Evolutionary conservation across 495 filamentous ascomycete species (phyloP).

Genomic region (Annulohypoxylon nitens): DNA sequence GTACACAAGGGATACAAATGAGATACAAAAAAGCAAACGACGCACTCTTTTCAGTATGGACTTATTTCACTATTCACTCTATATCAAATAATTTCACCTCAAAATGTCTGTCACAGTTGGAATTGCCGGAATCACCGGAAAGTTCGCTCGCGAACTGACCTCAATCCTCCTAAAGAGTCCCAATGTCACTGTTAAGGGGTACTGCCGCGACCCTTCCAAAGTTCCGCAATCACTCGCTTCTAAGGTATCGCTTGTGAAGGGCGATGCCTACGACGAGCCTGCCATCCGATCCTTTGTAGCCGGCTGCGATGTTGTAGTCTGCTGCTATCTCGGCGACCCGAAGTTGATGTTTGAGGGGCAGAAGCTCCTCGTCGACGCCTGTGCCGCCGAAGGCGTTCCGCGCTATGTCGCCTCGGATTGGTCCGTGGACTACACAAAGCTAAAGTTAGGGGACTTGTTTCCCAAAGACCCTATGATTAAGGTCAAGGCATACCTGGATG

Average conservation of each 20-base stretch:
- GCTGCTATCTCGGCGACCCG: slow-evolving; percentile 59
- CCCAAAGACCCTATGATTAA: slow-evolving; percentile 62
- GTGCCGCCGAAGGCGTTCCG: slow-evolving; percentile 54
- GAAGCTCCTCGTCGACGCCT: slow-evolving; percentile 60
- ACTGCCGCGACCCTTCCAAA: slow-evolving; percentile 51
- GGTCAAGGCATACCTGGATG: slow-evolving; percentile 58
- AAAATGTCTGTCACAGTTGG: slow-evolving; percentile 43
- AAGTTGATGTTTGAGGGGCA: slow-evolving; percentile 62
- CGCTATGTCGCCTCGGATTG: slow-evolving; percentile 63
- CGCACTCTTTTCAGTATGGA: neutral
- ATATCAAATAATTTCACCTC: neutral
- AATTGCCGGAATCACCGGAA: slow-evolving; percentile 53
- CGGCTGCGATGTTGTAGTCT: slow-evolving; percentile 53
- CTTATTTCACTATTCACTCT: neutral
- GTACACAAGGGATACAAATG: neutral
- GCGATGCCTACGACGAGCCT: slow-evolving; percentile 37
- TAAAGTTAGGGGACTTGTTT: slow-evolving; percentile 55
- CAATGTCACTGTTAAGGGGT: slow-evolving; percentile 47
- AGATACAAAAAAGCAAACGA: slow-evolving; percentile 6
- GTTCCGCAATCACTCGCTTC: slow-evolving; percentile 37
- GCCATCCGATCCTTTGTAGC: slow-evolving; percentile 39
- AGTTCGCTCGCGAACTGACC: slow-evolving; percentile 48
- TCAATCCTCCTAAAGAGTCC: slow-evolving; percentile 44
- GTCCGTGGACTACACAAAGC: slow-evolving; percentile 56
- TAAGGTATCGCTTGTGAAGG: slow-evolving; percentile 39